These are phyloP conservation scores for Colletotrichum filicis DNA, from an alignment of 2,329 filamentous ascomycete species.

Conservation along the genomic window DNA sequence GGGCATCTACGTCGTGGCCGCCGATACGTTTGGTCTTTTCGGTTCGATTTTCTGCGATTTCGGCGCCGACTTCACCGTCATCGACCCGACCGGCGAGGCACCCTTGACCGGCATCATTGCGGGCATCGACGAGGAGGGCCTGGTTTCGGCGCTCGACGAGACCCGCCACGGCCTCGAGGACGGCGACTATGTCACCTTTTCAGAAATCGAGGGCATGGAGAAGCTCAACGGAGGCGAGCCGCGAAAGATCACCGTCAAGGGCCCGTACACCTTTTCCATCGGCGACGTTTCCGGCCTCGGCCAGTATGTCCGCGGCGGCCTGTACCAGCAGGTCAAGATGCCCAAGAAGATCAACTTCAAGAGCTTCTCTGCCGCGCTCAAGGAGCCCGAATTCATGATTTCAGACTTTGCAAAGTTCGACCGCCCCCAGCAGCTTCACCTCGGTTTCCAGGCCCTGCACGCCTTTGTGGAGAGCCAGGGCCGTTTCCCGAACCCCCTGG, in stretches of 20 bases:
- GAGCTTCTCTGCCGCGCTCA: slow-evolving; percentile 79
- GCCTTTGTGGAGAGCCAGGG: slow-evolving; percentile 82
- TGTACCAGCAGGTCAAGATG: slow-evolving; percentile 98
- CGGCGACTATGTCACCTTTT: slow-evolving; percentile 95
- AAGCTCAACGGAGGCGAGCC: slow-evolving; percentile 84
- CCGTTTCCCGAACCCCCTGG: slow-evolving; percentile 83
- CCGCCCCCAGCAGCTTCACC: slow-evolving; percentile 89
- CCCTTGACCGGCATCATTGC: slow-evolving; percentile 90
- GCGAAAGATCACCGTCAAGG: slow-evolving; percentile 92
- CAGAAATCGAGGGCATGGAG: slow-evolving; percentile 93
- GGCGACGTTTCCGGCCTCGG: slow-evolving; percentile 91
- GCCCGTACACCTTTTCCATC: slow-evolving; percentile 97
- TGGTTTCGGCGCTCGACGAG: slow-evolving; percentile 94
- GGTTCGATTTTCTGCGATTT: slow-evolving; percentile 98
- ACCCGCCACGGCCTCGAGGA: slow-evolving; percentile 95
- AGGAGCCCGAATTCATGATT: slow-evolving; percentile 88
- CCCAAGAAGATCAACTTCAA: slow-evolving; percentile 94
- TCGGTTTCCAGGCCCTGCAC: slow-evolving; percentile 93
- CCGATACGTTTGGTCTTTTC: slow-evolving; percentile 93
- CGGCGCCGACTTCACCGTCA: slow-evolving; percentile 90
- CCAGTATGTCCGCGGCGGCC: slow-evolving; percentile 86
- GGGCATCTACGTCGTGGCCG: slow-evolving; percentile 88
- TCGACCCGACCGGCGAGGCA: slow-evolving; percentile 91
- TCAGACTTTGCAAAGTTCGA: slow-evolving; percentile 99
- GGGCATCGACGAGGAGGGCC: slow-evolving; percentile 86